Evolutionary conservation across 371 early-diverging fungal species (phyloP), one percentile per base, ranked within the genome.

Genomic region (Mortierella sp.): DNA sequence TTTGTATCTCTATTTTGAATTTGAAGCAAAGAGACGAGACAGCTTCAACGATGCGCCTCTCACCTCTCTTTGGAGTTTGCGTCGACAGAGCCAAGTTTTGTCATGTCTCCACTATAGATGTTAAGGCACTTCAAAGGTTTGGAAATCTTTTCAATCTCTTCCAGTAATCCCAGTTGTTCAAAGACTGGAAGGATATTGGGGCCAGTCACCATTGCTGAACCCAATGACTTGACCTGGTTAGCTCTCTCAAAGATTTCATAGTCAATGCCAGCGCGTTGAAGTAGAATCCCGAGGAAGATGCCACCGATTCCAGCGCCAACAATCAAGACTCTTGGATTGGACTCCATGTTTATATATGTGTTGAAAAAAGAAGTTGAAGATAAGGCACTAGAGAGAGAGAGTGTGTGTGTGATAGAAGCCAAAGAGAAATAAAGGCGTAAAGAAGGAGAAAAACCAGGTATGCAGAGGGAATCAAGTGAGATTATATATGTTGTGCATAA

Each of bases 271-370:
- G 78, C 78, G 12, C 70, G 78, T 37, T 73, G 52, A 28, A 78
- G 68, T 0, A 73, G 55, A 28, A 63, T 62, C 11, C 63, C 78
- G 28, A 78, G 78, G 18, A 73, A 54, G 30, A 78, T 59, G 11
- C 78, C 78, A 2, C 70, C 73, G 45, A 78, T 70, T 10, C 78
- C 78, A 45, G 68, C 77, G 6, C 77, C 77, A 5, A 71, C 72
- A 26, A 77, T 77, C 59, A 77, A 24, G 35, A 77, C 77, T 61
- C 20, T 62, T 11, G 72, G 68, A 5, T 68, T 52, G 22, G 40
- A 52, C 26, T 65, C 71, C 76, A 76, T 75, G 10, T 12, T 49
- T 45, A 30, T 43, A n/a, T 58, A 43, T 35, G n/a, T 16, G 5
- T 22, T 39, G 24, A 66, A 16, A 18, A 18, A 66, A 26, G 39